A percentile compares a stretch with the other conserved stretches of the same genome.
These are phyloP conservation scores for Pachyrhizus erosus DNA, from an alignment of 306 rosid genomes.

Conservation along the genomic window DNA sequence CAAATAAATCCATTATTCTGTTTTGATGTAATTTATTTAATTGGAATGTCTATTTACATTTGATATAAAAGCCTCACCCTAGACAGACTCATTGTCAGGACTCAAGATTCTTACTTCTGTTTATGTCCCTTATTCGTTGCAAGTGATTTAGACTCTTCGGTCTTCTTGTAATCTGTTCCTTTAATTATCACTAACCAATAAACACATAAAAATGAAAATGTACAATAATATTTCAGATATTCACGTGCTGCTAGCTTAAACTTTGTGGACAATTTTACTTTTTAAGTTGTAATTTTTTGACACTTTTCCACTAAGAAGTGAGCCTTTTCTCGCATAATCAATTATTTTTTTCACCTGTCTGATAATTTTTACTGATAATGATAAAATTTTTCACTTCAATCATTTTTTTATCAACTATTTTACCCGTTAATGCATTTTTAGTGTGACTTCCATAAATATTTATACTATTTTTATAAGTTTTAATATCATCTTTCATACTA, in stretches of 20 bases:
- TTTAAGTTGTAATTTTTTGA: constrained; percentile 19
- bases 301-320: not conserved
- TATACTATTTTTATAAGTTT: constrained; percentile 3
- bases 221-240: constrained; percentile 1
- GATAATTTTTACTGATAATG: not conserved
- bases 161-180: constrained; percentile 1
- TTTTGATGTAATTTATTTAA: not conserved
- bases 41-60: not conserved
- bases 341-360: not conserved
- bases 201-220: constrained; percentile 4
- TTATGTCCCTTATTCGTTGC: not conserved
- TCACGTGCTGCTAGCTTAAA: constrained; percentile 12
- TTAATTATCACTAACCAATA: not conserved
- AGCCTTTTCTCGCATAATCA: constrained; percentile 22
- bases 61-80: not conserved
- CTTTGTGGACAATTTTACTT: constrained; percentile 8
- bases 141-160: not conserved
- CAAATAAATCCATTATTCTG: not conserved
- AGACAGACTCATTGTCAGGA: not conserved
- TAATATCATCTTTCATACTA: constrained; percentile 11
- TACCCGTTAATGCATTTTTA: constrained; percentile 3
- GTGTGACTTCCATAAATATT: constrained; percentile 6
- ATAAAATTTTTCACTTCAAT: constrained; percentile 12
- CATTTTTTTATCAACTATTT: not conserved
- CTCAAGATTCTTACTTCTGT: not conserved